A percentile compares a stretch with the other conserved stretches of the same genome.
Evolutionary conservation across 2,329 filamentous ascomycete genomes (phyloP).

Genomic region (Clathrospora elynae): DNA sequence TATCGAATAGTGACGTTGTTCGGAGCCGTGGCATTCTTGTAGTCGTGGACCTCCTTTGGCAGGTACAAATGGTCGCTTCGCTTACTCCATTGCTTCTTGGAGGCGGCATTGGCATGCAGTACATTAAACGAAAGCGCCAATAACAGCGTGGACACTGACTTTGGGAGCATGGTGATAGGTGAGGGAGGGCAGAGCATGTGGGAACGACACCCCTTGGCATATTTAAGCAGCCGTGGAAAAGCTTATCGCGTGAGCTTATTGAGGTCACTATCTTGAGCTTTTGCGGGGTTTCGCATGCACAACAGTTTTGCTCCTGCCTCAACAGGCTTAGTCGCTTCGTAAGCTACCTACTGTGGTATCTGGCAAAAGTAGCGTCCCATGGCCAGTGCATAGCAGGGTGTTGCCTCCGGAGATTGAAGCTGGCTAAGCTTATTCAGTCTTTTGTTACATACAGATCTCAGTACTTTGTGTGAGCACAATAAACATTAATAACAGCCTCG

Average conservation of each 20-base stretch:
- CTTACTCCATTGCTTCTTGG: conserved; percentile 29
- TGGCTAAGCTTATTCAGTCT: too few species aligned
- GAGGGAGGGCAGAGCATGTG: background rate
- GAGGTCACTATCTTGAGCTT: conserved; percentile 17
- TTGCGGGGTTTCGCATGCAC: conserved; percentile 6
- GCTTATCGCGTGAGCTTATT: conserved; percentile 14
- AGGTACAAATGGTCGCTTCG: conserved; percentile 31
- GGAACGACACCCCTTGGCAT: conserved; percentile 13
- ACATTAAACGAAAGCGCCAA: conserved; percentile 21
- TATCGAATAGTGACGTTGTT: conserved; percentile 56
- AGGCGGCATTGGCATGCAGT: conserved; percentile 22
- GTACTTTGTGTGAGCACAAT: too few species aligned
- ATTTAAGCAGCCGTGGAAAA: conserved; percentile 23
- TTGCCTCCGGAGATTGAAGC: too few species aligned
- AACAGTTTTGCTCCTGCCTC: conserved; percentile 21
- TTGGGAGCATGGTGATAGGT: conserved; percentile 17
- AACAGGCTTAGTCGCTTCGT: conserved; percentile 14
- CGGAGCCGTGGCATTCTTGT: conserved; percentile 54
- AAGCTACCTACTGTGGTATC: too few species aligned
- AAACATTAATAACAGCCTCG: too few species aligned
- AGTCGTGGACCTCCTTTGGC: conserved; percentile 49
- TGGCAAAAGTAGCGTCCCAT: too few species aligned
- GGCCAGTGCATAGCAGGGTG: too few species aligned
- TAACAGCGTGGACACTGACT: conserved; percentile 13
- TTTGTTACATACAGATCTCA: too few species aligned